Base-by-base conservation (phyloP, 2,329 filamentous ascomycete genomes). In the Pestalotiopsis sp. region DNA sequence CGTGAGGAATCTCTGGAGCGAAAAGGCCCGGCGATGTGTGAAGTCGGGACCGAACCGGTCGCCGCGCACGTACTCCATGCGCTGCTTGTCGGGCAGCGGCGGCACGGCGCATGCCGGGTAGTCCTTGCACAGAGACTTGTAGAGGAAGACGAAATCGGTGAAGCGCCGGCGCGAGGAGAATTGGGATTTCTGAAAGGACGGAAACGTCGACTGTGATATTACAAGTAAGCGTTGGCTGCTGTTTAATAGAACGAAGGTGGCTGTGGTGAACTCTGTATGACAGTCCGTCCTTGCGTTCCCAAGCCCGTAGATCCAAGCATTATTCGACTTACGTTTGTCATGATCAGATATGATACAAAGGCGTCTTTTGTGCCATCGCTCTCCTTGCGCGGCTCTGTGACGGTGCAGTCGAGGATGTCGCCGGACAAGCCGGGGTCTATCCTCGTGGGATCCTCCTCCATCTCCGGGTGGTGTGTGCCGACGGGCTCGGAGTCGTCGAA, bases 41-140 rank as follows among this genome's bases (percentile, higher is more conserved):
- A 99, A 99, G 82, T 98, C 96, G 64, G 91, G 83, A 9, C 95
- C 94, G 81, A 99, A 99, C 71, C 96, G 92, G 84, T 98, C 95
- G 74, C 96, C 96, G 45, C 95, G 93, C 65, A 98, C 96, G 78
- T 98, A 98, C 78, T 97, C 94, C 93, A 99, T 97, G 82, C 97
- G 97, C 85, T 98, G 95, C 86, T 98, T 99, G 83, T 98, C 96
- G 66, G 96, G 96, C 67, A 99, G 86, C 61, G 96, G 96, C 38
- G 96, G 96, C 3, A 99, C 94, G 62, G 96, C 96, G 81, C 92
- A 94, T 83, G 94, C 93, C 69, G 94, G 94, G 76, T 94, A 98
- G 79, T 98, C 95, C 78, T 91, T 91, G 72, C 87, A 90, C 65
- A 99, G 90, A 39, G 93, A 91, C 82, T 97, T 98, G 84, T 94